These are phyloP conservation scores for Priceomyces melissophilus DNA, from an alignment of 805 yeast species.

Conservation along the genomic window DNA sequence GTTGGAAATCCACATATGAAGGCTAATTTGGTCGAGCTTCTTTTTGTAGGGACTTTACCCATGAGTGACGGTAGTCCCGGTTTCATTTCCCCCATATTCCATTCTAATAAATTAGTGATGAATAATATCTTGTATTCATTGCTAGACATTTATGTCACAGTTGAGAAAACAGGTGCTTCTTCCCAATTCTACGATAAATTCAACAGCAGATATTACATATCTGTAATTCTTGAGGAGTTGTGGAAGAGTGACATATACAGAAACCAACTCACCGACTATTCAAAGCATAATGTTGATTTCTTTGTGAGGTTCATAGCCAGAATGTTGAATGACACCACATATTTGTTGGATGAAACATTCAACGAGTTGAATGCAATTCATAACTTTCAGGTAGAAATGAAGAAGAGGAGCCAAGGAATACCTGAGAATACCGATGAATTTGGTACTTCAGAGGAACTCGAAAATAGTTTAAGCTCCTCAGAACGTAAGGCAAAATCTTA, in stretches of 20 bases:
- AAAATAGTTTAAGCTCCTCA: slow-evolving; percentile 52
- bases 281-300: slow-evolving; percentile 69
- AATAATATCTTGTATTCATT: slow-evolving; percentile 75
- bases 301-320: slow-evolving; percentile 91
- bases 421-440: slow-evolving; percentile 32
- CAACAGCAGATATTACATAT: slow-evolving; percentile 82
- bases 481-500: slow-evolving; percentile 79
- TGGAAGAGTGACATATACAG: slow-evolving; percentile 76
- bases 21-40: slow-evolving; percentile 73
- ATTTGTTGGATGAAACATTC: slow-evolving; percentile 84
- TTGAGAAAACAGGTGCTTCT: slow-evolving; percentile 93
- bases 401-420: slow-evolving; percentile 38
- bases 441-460: slow-evolving; percentile 62
- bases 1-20: slow-evolving; percentile 93
- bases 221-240: slow-evolving; percentile 74
- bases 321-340: slow-evolving; percentile 92
- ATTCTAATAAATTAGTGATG: slow-evolving; percentile 56
- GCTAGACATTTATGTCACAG: slow-evolving; percentile 87
- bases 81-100: slow-evolving; percentile 64
- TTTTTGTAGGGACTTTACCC: slow-evolving; percentile 71
- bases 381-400: slow-evolving; percentile 62
- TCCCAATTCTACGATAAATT: slow-evolving; percentile 96
- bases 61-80: slow-evolving; percentile 62
- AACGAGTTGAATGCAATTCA: slow-evolving; percentile 77
- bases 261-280: slow-evolving; percentile 63